phyloP scores from a whole-genome alignment of 2,329 filamentous ascomycete genomes.

The Ophiostoma piceae region DNA sequence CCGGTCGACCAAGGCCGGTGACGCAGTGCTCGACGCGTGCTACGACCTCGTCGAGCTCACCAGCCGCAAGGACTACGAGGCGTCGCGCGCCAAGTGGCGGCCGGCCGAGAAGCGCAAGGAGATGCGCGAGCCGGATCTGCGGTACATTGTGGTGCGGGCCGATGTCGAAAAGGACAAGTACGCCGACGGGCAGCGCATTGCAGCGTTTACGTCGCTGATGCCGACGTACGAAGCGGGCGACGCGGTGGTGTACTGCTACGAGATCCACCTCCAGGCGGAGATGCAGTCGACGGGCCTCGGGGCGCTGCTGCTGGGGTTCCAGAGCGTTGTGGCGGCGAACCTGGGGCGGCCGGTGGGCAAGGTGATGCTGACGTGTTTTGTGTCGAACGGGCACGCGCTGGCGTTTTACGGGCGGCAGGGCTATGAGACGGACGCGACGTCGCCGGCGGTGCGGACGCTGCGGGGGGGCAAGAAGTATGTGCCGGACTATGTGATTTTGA shows the following conservation, averaged over 20 bases:
- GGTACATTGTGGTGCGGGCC: constrained; percentile 58
- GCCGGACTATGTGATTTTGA: constrained; percentile 58
- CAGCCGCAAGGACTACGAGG: constrained; percentile 58
- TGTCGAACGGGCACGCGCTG: constrained; percentile 52
- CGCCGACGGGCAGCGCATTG: constrained; percentile 32
- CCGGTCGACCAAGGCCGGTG: constrained; percentile 37
- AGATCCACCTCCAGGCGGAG: constrained; percentile 60
- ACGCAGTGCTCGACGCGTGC: constrained; percentile 48
- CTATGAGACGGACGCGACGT: constrained; percentile 51
- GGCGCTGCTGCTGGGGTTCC: constrained; percentile 51
- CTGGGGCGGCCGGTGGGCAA: constrained; percentile 52
- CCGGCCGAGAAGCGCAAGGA: constrained; percentile 56
- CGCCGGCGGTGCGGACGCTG: constrained; percentile 49
- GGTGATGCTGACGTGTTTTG: constrained; percentile 70
- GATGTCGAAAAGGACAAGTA: background rate
- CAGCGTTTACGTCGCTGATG: constrained; percentile 63
- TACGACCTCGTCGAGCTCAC: constrained; percentile 57
- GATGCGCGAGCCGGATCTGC: constrained; percentile 62
- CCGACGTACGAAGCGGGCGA: constrained; percentile 62
- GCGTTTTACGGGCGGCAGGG: constrained; percentile 59
- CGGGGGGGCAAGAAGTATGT: constrained; percentile 51
- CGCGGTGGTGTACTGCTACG: constrained; percentile 70
- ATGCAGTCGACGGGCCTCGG: constrained; percentile 59
- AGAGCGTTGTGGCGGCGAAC: constrained; percentile 48
- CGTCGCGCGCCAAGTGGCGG: constrained; percentile 60